Evolutionary conservation across 2,329 filamentous ascomycete genomes (phyloP), one percentile per base, ranked within the genome.

Genomic region (Neopestalotiopsis clavispora): DNA sequence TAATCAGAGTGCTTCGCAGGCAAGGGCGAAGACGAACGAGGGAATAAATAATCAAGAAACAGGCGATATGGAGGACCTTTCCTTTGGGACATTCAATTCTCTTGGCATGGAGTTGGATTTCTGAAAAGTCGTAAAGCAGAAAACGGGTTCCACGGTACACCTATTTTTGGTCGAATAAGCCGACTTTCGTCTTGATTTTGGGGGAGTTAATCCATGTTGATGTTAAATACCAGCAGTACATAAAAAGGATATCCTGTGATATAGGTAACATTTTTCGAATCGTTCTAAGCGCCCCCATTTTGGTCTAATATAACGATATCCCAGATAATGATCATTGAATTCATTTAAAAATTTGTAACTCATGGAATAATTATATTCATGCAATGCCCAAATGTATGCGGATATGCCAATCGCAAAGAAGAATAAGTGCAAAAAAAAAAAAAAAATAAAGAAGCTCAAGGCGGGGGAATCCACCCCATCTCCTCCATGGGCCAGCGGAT

Each of bases 391-490:
- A 9, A 52, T 52, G n/a, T n/a, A n/a, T n/a, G n/a, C 4, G 9
- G 2, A 23, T 5, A 52, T 17, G 45, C 45, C 45, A 59, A 59
- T 20, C 23, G 3, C 9, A 34, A 30, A 34, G 14, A 30, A 4
- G 57, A 23, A 2, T 7, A 62, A 5, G 10, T 20, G 17, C 23
- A 28, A 28, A 28, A 28, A 4, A 28, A 20, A 23, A 20, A 40
- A n/a, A 40, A 7, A 9, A 4, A 61, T 12, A n/a, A 61, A 6
- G 30, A 0, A 30, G 17, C 3, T 38, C 32, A 34, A n/a, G 40
- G 62, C 12, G 68, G 67, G 12, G 79, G 80, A 70, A 85, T 79
- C 69, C 83, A 80, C 12, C 59, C 67, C 23, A 68, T 62, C 67
- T 68, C 59, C 62, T 68, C 67, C 45, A 68, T 65, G 28, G 61